Percentiles rank a stretch among this genome's conserved stretches.
Conservation (phyloP, 2,329 filamentous ascomycete species). For the Colletotrichum ledebouriae region DNA sequence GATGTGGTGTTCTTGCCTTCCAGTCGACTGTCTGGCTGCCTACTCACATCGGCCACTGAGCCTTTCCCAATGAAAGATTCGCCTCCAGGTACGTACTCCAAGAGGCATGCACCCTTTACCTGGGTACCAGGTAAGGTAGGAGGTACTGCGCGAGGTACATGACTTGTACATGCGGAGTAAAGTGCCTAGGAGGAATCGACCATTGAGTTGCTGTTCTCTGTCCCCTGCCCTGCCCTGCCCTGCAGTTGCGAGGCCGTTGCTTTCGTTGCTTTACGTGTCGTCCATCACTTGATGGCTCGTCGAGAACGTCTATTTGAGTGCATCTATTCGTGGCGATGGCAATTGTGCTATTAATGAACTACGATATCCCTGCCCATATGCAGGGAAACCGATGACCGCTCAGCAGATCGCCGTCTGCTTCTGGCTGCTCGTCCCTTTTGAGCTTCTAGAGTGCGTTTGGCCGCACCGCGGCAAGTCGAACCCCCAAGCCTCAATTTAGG, state of each 20-base stretch:
- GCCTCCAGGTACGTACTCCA: constrained; percentile 27
- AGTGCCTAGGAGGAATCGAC: background rate
- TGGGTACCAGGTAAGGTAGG: background rate
- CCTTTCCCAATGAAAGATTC: constrained; percentile 17
- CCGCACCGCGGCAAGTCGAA: constrained; percentile 11
- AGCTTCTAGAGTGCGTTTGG: background rate
- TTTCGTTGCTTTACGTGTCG: background rate
- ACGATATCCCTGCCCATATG: background rate
- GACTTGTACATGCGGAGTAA: background rate
- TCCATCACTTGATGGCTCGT: constrained; percentile 19
- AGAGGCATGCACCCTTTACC: background rate
- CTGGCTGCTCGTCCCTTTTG: constrained; percentile 7
- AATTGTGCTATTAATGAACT: constrained; percentile 14
- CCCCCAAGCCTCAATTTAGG: constrained; percentile 13
- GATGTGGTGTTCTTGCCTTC: constrained; percentile 1
- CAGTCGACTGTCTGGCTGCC: constrained; percentile 25
- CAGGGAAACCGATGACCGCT: constrained; percentile 15
- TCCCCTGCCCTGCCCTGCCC: background rate
- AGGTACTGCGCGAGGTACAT: constrained; percentile 13
- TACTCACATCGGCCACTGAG: constrained; percentile 33
- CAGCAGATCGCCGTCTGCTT: constrained; percentile 16
- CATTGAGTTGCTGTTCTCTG: background rate
- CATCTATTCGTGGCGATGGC: background rate
- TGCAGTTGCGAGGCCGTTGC: background rate
- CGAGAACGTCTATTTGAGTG: background rate